These are phyloP conservation scores for Paecilomyces sp. DNA, from an alignment of 2,329 filamentous ascomycete genomes.

Conservation along the genomic window DNA sequence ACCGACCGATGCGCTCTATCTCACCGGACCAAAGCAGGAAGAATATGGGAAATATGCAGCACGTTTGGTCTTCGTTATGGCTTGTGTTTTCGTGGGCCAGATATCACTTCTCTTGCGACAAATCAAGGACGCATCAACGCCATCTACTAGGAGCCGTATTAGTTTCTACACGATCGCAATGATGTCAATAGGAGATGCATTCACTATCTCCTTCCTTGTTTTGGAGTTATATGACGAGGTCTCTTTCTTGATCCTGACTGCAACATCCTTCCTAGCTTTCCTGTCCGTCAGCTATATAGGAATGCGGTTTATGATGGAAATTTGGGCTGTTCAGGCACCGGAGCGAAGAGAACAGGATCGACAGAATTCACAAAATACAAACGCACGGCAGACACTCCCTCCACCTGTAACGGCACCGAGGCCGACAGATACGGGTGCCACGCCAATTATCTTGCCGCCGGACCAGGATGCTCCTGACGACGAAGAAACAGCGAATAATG, in stretches of 20 bases:
- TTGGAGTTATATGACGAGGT: conserved; percentile 49
- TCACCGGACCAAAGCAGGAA: conserved; percentile 52
- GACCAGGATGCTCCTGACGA: conserved; percentile 48
- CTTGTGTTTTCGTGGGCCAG: conserved; percentile 44
- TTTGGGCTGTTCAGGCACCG: conserved; percentile 56
- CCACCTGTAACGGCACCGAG: conserved; percentile 44
- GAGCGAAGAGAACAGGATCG: conserved; percentile 31
- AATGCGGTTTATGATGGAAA: conserved; percentile 59
- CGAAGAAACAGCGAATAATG: conserved; percentile 23
- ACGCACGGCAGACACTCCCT: conserved; percentile 35
- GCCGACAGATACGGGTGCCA: conserved; percentile 41
- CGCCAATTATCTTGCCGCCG: conserved; percentile 52
- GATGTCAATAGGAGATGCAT: conserved; percentile 55
- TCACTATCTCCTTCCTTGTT: conserved; percentile 50
- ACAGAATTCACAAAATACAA: conserved; percentile 15
- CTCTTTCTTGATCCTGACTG: conserved; percentile 49
- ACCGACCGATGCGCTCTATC: conserved; percentile 45
- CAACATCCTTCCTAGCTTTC: conserved; percentile 52
- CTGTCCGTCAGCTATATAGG: conserved; percentile 56
- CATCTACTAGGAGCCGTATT: conserved; percentile 56
- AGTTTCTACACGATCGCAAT: conserved; percentile 58
- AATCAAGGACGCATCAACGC: conserved; percentile 58
- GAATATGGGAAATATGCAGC: conserved; percentile 46
- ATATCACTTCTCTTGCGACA: conserved; percentile 53
- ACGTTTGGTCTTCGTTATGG: conserved; percentile 48